Percentiles rank a stretch among this genome's conserved stretches.
These are phyloP conservation scores for Gossypium arboreum DNA, from an alignment of 345 rosid species.

Conservation along the genomic window DNA sequence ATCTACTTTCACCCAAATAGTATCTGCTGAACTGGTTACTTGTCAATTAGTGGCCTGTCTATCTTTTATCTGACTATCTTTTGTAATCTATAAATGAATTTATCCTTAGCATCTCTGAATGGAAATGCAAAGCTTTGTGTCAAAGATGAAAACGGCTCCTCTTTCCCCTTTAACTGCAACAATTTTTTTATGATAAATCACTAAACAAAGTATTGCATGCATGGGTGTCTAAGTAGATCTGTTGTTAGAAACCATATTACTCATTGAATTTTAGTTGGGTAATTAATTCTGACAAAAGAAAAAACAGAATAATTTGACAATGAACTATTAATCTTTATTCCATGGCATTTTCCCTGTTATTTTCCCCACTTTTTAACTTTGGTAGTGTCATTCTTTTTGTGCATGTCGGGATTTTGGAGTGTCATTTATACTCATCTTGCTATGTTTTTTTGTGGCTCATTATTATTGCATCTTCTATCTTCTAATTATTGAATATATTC, in stretches of 20 bases:
- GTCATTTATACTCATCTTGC: background rate
- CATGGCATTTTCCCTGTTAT: background rate
- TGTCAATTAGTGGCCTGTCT: background rate
- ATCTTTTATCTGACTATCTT: background rate
- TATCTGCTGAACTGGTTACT: background rate
- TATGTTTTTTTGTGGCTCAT: background rate
- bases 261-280: constrained; percentile 1
- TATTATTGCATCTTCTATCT: background rate
- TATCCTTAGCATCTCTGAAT: background rate
- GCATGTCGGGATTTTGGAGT: background rate
- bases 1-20: background rate
- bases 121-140: background rate
- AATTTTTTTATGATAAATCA: background rate
- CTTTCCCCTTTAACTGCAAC: background rate
- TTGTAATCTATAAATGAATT: background rate
- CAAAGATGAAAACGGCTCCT: background rate
- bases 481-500: constrained; percentile 2
- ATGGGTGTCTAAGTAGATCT: background rate
- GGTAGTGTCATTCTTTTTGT: background rate
- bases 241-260: background rate
- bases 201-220: background rate
- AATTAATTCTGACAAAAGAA: background rate
- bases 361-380: background rate
- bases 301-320: background rate
- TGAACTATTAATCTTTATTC: background rate